phyloP scores from a whole-genome alignment of 1,284 basidiomycete species.

The Hymenochaete sp. region DNA sequence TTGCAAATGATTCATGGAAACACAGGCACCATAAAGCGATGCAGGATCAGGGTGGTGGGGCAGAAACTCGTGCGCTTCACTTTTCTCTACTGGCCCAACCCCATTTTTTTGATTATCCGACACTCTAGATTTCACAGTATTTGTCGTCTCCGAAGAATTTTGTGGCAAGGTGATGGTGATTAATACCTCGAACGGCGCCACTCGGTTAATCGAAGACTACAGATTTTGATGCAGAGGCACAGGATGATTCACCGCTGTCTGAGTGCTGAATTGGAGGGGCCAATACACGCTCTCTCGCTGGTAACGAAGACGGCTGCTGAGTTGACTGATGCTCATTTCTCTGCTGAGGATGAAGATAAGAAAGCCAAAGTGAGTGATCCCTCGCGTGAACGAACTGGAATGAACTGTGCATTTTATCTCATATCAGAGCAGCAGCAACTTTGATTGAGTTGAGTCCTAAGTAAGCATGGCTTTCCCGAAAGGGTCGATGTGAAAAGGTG shows the following conservation, averaged over 20 bases:
- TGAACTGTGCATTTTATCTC: too few species aligned
- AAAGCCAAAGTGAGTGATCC: too few species aligned
- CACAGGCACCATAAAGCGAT: slow-evolving; percentile 72
- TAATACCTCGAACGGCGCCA: slow-evolving; percentile 1
- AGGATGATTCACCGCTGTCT: slow-evolving; percentile 65
- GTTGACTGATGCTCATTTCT: background rate
- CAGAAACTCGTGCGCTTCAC: too few species aligned
- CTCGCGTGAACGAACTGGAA: too few species aligned
- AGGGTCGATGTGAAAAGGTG: too few species aligned
- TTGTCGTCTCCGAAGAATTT: slow-evolving; percentile 63
- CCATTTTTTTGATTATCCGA: background rate
- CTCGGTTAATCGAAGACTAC: slow-evolving; percentile 3
- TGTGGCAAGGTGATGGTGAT: slow-evolving; percentile 49
- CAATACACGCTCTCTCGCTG: slow-evolving; percentile 69
- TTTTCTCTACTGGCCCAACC: too few species aligned
- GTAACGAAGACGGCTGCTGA: slow-evolving; percentile 54
- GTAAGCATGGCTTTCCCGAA: too few species aligned
- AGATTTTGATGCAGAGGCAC: slow-evolving; percentile 72
- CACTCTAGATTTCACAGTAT: slow-evolving; percentile 59
- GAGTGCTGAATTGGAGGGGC: slow-evolving; percentile 56
- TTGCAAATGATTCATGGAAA: slow-evolving; percentile 69
- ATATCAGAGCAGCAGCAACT: too few species aligned
- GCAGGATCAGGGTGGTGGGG: slow-evolving; percentile 52
- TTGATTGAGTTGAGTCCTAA: too few species aligned
- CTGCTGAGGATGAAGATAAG: too few species aligned